A percentile compares a stretch with the other conserved stretches of the same genome.
phyloP scores from a whole-genome alignment of 2,329 filamentous ascomycete genomes.

The Fusarium circinatum region DNA sequence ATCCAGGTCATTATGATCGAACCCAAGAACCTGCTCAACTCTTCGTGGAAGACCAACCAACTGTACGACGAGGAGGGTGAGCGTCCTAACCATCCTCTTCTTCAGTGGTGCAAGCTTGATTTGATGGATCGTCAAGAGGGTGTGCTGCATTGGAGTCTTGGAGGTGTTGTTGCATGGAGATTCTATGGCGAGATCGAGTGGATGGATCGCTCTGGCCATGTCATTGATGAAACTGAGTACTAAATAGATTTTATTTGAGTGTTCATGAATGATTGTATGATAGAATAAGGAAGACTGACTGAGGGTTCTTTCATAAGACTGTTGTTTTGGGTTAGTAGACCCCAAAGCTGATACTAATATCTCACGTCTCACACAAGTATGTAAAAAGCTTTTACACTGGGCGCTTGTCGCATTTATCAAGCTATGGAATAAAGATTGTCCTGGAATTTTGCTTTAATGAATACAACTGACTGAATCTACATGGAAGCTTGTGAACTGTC shows the following conservation, averaged over 20 bases:
- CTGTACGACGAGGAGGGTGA: no score
- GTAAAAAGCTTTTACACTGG: fast-evolving
- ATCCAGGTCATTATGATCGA: not conserved
- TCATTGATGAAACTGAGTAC: not conserved
- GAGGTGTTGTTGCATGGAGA: not conserved
- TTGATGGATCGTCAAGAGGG: not conserved
- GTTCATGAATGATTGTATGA: no score
- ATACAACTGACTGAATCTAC: fast-evolving
- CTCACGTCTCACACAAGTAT: no score
- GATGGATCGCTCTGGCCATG: not conserved
- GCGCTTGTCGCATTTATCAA: fast-evolving
- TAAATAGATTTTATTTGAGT: no score
- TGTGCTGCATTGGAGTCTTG: not conserved
- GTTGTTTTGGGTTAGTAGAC: no score
- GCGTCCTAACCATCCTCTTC: no score
- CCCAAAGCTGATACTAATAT: no score
- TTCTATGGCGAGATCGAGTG: not conserved
- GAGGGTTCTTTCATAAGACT: no score
- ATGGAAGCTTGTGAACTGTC: fast-evolving
- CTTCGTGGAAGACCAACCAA: no score
- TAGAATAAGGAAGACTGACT: no score
- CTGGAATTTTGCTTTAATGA: fast-evolving
- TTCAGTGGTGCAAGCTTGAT: not conserved
- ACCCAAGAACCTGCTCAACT: no score
- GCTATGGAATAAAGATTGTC: fast-evolving